These are phyloP conservation scores for Tympanopsis confertula DNA, from an alignment of 2,329 filamentous ascomycete species.

Conservation along the genomic window DNA sequence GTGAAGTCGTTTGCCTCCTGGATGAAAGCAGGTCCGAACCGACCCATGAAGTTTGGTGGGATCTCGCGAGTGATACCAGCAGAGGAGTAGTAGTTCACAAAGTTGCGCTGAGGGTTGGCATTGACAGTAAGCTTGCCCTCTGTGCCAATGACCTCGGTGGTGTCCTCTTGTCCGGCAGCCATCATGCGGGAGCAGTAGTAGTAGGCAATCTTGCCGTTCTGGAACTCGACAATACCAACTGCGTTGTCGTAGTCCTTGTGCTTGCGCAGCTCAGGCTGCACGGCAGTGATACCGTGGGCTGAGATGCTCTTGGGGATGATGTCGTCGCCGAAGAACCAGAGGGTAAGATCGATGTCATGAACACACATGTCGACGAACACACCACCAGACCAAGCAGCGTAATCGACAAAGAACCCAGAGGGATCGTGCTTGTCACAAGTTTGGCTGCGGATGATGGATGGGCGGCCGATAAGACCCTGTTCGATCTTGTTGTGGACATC, in stretches of 20 bases:
- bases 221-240: constrained; percentile 55
- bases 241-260: constrained; percentile 52
- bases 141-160: constrained; percentile 57
- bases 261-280: constrained; percentile 42
- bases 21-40: constrained; percentile 28
- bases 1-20: constrained; percentile 6
- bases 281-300: constrained; percentile 44
- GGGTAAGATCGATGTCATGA: constrained; percentile 56
- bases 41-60: constrained; percentile 48
- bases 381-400: constrained; percentile 52
- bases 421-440: constrained; percentile 58
- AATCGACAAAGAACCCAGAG: constrained; percentile 55
- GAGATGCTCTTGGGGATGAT: constrained; percentile 39
- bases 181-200: constrained; percentile 56
- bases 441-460: constrained; percentile 50
- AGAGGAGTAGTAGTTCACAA: constrained; percentile 41
- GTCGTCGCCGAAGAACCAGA: constrained; percentile 51
- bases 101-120: constrained; percentile 37
- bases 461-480: constrained; percentile 42
- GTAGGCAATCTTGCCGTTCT: constrained; percentile 49
- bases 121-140: constrained; percentile 52
- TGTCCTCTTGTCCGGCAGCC: constrained; percentile 56
- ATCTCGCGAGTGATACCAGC: constrained; percentile 45
- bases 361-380: constrained; percentile 64
- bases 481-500: constrained; percentile 41